Base-by-base conservation (phyloP, 2,329 filamentous ascomycete genomes). In the Elsinoe ampelina region DNA sequence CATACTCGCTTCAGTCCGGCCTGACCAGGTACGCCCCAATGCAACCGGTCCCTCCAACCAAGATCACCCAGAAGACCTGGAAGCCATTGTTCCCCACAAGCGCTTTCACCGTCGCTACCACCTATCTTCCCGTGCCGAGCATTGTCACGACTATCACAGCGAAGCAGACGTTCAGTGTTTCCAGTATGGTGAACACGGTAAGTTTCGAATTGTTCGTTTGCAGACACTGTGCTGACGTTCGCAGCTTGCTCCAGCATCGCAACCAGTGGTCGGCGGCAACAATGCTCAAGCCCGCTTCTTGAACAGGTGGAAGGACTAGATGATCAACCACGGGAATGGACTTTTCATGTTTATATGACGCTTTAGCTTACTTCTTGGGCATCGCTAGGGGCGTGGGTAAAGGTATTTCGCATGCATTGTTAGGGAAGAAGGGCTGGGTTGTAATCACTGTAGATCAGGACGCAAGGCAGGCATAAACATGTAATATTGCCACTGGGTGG, bases 21-120 rank as follows among this genome's bases (percentile, higher is more conserved):
- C 64, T 72, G 30, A 83, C 78, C 3, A 77, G 77, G 64, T 85
- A 81, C 66, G 82, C 81, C 11, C 81, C 82, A 1, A 80, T 82
- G 78, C 79, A 82, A 59, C 75, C 75, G 52, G 71, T 77, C n/a
- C 80, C 81, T 1, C 74, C 75, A 10, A 82, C 77, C 4, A 80
- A 79, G 63, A 82, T 84, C 59, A 80, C 79, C 2, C 73, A 74
- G 36, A 80, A 76, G 62, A 70, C 69, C 4, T 69, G 72, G 12
- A 74, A 71, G 42, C 77, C 76, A 6, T 68, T 78, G 61, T 78
- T 76, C 63, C 79, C 82, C 1, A 80, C 80, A 2, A 83, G 80
- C 61, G 69, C 73, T 7, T 80, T 77, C 56, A 67, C 65, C 3
- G 72, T 82, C 60, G 80, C 80, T 2, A 78, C 70, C 5, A 72